phyloP scores from a whole-genome alignment of 192 early-diverging fungal species.

The Coemansia sp. region DNA sequence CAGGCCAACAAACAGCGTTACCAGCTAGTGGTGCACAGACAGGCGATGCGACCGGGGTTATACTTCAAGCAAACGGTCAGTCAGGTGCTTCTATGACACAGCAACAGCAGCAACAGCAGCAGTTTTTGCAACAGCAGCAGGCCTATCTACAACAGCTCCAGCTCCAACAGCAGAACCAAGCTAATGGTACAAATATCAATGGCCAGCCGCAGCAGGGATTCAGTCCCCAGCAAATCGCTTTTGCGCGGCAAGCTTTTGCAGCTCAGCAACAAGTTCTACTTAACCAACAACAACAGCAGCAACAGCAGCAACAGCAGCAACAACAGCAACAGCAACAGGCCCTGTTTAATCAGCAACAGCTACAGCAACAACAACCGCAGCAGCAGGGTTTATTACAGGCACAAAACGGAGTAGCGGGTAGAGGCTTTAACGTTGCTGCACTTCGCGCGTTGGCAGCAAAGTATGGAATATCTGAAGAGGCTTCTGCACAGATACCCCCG shows the following conservation, averaged over 20 bases:
- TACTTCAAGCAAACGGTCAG: conserved; percentile 31
- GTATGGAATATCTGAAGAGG: conserved; percentile 28
- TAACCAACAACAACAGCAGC: conserved; percentile 20
- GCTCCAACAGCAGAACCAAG: conserved; percentile 25
- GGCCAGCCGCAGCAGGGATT: neutral
- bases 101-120: conserved; percentile 23
- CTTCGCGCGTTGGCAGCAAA: conserved; percentile 38
- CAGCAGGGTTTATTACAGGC: neutral
- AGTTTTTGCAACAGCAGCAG: conserved; percentile 26
- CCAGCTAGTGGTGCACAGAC: conserved; percentile 25
- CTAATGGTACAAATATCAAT: neutral
- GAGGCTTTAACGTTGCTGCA: conserved; percentile 12
- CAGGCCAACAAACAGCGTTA: conserved; percentile 27
- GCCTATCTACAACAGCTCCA: conserved; percentile 17
- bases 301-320: no score
- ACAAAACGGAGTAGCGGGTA: neutral
- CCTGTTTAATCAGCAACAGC: conserved; percentile 2
- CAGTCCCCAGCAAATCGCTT: neutral
- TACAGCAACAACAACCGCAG: conserved; percentile 13
- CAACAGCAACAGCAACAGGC: conserved; percentile 19
- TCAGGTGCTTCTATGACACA: conserved; percentile 12
- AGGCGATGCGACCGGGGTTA: conserved; percentile 13
- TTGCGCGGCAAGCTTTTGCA: conserved; percentile 16
- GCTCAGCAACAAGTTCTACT: conserved; percentile 20
- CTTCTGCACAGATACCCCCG: conserved; percentile 21